Conservation (phyloP, 2,329 filamentous ascomycete species). For the Periconia sp. region DNA sequence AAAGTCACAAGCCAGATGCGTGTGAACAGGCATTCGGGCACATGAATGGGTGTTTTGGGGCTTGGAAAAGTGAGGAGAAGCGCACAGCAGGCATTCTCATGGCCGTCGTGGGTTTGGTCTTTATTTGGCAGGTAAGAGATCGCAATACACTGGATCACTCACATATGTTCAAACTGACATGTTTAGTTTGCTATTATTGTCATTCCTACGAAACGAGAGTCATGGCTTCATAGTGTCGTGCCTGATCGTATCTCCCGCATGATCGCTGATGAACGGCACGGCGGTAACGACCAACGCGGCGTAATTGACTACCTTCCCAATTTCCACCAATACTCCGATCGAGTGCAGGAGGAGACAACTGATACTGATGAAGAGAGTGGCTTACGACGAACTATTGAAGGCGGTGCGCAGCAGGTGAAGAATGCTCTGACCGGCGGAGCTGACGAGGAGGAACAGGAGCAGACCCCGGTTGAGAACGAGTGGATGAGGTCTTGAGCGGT, state of each 20-base stretch:
- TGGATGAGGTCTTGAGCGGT: constrained; percentile 21
- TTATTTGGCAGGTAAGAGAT: constrained; percentile 40
- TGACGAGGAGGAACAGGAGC: constrained; percentile 17
- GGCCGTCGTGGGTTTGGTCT: constrained; percentile 50
- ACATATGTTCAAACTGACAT: background rate
- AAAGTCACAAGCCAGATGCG: constrained; percentile 33
- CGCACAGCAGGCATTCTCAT: constrained; percentile 62
- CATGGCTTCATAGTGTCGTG: constrained; percentile 38
- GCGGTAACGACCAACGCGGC: constrained; percentile 23
- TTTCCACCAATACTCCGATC: constrained; percentile 36
- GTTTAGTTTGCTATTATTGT: constrained; percentile 37
- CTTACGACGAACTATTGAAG: constrained; percentile 25
- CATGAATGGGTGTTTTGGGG: constrained; percentile 55
- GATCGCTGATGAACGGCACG: constrained; percentile 36
- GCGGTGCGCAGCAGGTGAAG: constrained; percentile 21
- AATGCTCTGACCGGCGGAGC: constrained; percentile 19
- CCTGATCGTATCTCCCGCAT: constrained; percentile 41
- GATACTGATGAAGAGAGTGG: constrained; percentile 22
- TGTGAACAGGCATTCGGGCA: constrained; percentile 59
- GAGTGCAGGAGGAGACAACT: constrained; percentile 32
- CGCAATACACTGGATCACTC: background rate
- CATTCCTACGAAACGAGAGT: constrained; percentile 35
- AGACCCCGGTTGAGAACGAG: constrained; percentile 27
- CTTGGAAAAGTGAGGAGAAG: constrained; percentile 64
- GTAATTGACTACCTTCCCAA: constrained; percentile 40